Evolutionary conservation across 2,329 filamentous ascomycete genomes (phyloP), one percentile per base, ranked within the genome.

Genomic region (Magnaporthiopsis poae): DNA sequence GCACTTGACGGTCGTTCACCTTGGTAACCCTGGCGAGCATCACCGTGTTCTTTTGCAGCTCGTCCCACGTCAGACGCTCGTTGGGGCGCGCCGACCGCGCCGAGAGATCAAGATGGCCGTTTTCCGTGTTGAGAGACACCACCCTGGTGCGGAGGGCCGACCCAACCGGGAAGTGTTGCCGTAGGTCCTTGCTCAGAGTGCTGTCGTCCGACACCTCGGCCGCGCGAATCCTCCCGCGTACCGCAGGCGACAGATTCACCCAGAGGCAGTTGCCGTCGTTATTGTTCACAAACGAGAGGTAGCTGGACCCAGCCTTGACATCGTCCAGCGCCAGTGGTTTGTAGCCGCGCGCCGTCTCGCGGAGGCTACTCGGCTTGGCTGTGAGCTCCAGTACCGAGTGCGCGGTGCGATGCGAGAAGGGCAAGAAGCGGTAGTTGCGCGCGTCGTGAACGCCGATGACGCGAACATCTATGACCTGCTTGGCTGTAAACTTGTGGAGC

Each of bases 241-340:
- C 88, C 65, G 89, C 91, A 8, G 95, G 92, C 1, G 93, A 92
- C 29, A 99, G 79, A 73, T 92, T 97, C 62, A 96, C 89, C 94
- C 95, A 98, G 29, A 96, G 82, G 73, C 86, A 90, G 70, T 91
- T 88, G 35, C 90, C 84, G 29, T 85, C 85, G 68, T 94, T 82
- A 74, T 97, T 98, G 81, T 98, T 99, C 74, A 99, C 86, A 73
- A 94, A 98, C 0, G 90, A 93, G 64, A 96, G 77, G 77, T 90
- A 87, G 2, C 84, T 85, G 25, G 89, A 88, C 25, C 90, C 92
- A 64, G 86, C 80, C 71, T 89, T 82, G 69, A 99, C 79, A 68
- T 90, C 86, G 33, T 91, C 87, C 39, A 97, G 80, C 9, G 87
- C 86, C 62, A 96, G 80, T 0, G 88, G 79, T 46, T 79, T 72